phyloP scores from a whole-genome alignment of 768 basidiomycete species.

The Auriculariales sp. region DNA sequence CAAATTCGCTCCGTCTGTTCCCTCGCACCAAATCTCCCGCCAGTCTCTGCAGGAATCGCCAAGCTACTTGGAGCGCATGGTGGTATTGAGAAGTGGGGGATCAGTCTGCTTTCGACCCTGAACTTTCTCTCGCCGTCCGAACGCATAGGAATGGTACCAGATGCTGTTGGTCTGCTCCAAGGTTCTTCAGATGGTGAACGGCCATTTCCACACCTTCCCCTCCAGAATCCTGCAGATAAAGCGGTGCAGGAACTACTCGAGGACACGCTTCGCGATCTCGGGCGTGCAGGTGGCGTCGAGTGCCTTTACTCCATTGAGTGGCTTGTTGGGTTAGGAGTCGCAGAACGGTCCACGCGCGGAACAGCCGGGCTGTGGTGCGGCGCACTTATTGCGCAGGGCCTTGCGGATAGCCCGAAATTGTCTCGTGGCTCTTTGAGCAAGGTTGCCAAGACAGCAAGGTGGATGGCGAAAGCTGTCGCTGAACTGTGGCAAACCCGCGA shows the following conservation, averaged over 20 bases:
- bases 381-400: conserved; percentile 59
- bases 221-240: background rate
- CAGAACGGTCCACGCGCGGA: conserved; percentile 26
- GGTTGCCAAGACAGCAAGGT: conserved; percentile 49
- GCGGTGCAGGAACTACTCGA: conserved; percentile 22
- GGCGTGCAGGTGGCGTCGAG: conserved; percentile 49
- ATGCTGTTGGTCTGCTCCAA: background rate
- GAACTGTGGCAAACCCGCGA: conserved; percentile 51
- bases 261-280: conserved; percentile 61
- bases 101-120: conserved; percentile 68
- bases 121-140: conserved; percentile 46
- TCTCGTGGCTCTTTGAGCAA: conserved; percentile 22
- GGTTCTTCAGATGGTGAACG: background rate
- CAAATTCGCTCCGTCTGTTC: conserved; percentile 60
- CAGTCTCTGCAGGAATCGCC: conserved; percentile 39
- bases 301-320: conserved; percentile 74
- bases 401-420: conserved; percentile 17
- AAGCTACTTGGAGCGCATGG: conserved; percentile 67
- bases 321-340: conserved; percentile 46
- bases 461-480: conserved; percentile 45
- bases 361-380: conserved; percentile 79
- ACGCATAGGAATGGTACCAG: conserved; percentile 9
- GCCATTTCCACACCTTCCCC: background rate
- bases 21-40: conserved; percentile 23
- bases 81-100: conserved; percentile 86